Conservation (phyloP, 2,329 filamentous ascomycete species). For the Helotiales sp. region DNA sequence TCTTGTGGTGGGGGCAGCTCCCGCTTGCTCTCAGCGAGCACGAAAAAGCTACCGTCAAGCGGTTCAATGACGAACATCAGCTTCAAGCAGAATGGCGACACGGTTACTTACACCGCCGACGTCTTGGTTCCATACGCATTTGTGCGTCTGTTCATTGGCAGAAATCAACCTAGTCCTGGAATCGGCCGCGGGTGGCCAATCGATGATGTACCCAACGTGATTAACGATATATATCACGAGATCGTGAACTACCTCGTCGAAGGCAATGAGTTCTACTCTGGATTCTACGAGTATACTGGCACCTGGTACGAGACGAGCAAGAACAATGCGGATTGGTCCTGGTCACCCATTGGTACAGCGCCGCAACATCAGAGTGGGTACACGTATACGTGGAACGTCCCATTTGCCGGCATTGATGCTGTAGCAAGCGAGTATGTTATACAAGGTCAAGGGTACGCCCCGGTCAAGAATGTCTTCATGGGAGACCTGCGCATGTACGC, state of each 20-base stretch:
- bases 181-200: not conserved
- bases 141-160: slow-evolving; percentile 8
- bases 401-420: not conserved
- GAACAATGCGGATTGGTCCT: not conserved
- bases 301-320: not conserved
- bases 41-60: not conserved
- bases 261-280: not conserved
- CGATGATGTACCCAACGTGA: not conserved
- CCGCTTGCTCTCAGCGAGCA: not conserved
- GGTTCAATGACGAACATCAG: not conserved
- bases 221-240: no score
- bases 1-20: not conserved
- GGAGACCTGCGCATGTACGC: not conserved
- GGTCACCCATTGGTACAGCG: not conserved
- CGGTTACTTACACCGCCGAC: slow-evolving; percentile 1
- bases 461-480: not conserved
- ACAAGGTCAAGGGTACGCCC: not conserved
- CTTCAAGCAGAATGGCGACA: not conserved
- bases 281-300: not conserved
- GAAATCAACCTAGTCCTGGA: not conserved
- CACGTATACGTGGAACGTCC: not conserved
- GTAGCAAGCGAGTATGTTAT: not conserved
- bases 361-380: not conserved
- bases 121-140: slow-evolving; percentile 13
- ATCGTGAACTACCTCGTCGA: not conserved